Evolutionary conservation across 78 protist species (phyloP).

Genomic region (Protostelium mycophagum): DNA sequence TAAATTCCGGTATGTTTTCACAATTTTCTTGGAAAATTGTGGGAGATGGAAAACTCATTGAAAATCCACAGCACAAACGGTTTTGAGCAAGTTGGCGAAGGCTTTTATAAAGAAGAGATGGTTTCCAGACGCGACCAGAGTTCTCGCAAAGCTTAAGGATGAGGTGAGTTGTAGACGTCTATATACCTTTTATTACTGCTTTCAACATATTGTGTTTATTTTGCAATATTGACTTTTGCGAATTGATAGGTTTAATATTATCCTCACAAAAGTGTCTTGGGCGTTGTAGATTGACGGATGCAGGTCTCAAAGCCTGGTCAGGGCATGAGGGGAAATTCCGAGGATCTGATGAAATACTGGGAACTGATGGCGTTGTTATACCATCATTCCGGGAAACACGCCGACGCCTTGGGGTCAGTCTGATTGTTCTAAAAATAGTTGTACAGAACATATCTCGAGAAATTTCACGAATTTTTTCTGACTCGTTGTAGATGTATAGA

Average conservation of each 20-base stretch:
- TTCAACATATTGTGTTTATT: too few relatives aligned
- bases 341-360: neutral
- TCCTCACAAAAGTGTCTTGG: too few relatives aligned
- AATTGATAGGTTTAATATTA: too few relatives aligned
- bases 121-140: constrained; percentile 24
- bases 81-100: constrained; percentile 27
- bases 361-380: neutral
- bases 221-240: too few relatives aligned
- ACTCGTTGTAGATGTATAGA: constrained; percentile 39
- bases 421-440: too few relatives aligned
- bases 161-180: too few relatives aligned
- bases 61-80: neutral
- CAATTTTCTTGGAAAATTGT: too few relatives aligned
- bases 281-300: neutral
- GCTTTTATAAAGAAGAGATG: constrained; percentile 45
- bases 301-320: neutral
- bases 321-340: neutral
- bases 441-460: too few relatives aligned
- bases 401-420: neutral
- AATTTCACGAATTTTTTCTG: constrained; percentile 5
- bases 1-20: too few relatives aligned
- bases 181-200: too few relatives aligned
- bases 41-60: too few relatives aligned
- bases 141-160: constrained; percentile 26
- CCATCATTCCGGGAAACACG: neutral